These are phyloP conservation scores for Alternaria infectoria DNA, from an alignment of 2,329 filamentous ascomycete genomes.

Conservation along the genomic window DNA sequence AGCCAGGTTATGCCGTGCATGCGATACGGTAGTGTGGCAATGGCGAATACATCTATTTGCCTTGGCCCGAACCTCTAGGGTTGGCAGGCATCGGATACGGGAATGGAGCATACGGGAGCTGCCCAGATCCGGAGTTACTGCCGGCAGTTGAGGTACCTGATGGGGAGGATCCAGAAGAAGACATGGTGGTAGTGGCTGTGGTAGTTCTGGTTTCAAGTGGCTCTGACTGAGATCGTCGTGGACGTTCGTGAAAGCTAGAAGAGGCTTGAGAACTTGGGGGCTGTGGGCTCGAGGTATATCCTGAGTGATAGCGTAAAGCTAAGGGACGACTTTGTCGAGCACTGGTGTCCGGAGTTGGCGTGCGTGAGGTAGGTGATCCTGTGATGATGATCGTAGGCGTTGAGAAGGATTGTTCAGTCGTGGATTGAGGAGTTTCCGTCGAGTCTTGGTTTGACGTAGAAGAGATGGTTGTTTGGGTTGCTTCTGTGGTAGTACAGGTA, in stretches of 20 bases:
- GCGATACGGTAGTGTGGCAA: neutral
- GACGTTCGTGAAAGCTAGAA: slow-evolving; percentile 21
- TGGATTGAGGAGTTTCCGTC: slow-evolving; percentile 30
- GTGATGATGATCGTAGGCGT: slow-evolving; percentile 29
- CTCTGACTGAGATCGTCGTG: slow-evolving; percentile 21
- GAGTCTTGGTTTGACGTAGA: slow-evolving; percentile 11
- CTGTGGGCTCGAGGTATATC: slow-evolving; percentile 20
- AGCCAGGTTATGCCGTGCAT: neutral
- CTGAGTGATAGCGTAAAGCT: slow-evolving; percentile 11
- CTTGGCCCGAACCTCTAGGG: slow-evolving; percentile 23
- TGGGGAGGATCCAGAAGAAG: slow-evolving; percentile 42
- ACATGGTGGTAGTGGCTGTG: slow-evolving; percentile 30
- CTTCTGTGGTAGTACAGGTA: slow-evolving; percentile 13
- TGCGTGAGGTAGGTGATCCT: slow-evolving; percentile 11
- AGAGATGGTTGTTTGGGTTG: slow-evolving; percentile 9
- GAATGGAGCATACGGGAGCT: slow-evolving; percentile 47
- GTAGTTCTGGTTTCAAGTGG: slow-evolving; percentile 8
- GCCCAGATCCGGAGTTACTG: slow-evolving; percentile 35
- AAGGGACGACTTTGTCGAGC: slow-evolving; percentile 20
- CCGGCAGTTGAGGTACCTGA: slow-evolving; percentile 41
- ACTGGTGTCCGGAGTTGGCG: slow-evolving; percentile 7
- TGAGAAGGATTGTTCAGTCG: slow-evolving; percentile 22
- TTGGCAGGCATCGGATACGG: slow-evolving; percentile 46
- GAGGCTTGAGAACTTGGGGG: slow-evolving; percentile 13
- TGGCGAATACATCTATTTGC: slow-evolving; percentile 23